Percentiles rank a stretch among this genome's conserved stretches.
Conservation (phyloP, 352 stramenopile genomes). For the Phytophthora cryptogea region DNA sequence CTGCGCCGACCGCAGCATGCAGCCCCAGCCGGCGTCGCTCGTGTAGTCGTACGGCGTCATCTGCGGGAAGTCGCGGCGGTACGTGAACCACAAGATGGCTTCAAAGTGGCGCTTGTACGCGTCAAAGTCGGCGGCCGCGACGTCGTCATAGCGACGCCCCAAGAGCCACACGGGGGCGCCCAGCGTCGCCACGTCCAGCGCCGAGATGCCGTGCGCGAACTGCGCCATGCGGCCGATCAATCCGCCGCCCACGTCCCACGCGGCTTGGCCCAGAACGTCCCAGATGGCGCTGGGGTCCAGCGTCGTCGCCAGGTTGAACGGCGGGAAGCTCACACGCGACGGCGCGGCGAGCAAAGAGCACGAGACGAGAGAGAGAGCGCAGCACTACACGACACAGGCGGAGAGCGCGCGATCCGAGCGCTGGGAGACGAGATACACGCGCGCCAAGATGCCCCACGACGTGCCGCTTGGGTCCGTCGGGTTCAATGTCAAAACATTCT, state of each 20-base stretch:
- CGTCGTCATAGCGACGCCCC: slow-evolving; percentile 41
- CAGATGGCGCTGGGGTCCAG: slow-evolving; percentile 21
- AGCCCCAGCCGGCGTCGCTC: slow-evolving; percentile 95
- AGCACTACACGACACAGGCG: slow-evolving; percentile 17
- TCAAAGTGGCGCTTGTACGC: slow-evolving; percentile 65
- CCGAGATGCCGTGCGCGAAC: slow-evolving; percentile 83
- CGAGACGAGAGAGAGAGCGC: slow-evolving; percentile 3
- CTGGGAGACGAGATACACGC: slow-evolving; percentile 5
- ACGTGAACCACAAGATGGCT: slow-evolving; percentile 89
- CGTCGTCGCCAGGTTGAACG: slow-evolving; percentile 26
- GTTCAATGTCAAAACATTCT: slow-evolving; percentile 14
- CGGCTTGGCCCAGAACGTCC: slow-evolving; percentile 29
- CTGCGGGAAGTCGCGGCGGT: slow-evolving; percentile 84
- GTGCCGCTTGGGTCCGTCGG: not conserved
- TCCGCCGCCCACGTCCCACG: slow-evolving; percentile 48
- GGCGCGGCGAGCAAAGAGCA: not conserved
- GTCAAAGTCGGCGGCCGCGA: slow-evolving; percentile 44
- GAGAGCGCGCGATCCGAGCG: not conserved
- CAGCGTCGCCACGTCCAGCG: slow-evolving; percentile 59
- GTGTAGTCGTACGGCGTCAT: slow-evolving; percentile 90
- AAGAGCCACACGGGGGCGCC: slow-evolving; percentile 56
- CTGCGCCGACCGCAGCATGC: slow-evolving; percentile 95
- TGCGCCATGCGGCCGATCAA: slow-evolving; percentile 72
- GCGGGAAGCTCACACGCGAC: not conserved
- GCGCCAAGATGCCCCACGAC: not conserved